Percentiles rank a stretch among this genome's conserved stretches.
Conservation (phyloP, 1,139 yeast genomes). For the Zygoascus hellenicus region DNA sequence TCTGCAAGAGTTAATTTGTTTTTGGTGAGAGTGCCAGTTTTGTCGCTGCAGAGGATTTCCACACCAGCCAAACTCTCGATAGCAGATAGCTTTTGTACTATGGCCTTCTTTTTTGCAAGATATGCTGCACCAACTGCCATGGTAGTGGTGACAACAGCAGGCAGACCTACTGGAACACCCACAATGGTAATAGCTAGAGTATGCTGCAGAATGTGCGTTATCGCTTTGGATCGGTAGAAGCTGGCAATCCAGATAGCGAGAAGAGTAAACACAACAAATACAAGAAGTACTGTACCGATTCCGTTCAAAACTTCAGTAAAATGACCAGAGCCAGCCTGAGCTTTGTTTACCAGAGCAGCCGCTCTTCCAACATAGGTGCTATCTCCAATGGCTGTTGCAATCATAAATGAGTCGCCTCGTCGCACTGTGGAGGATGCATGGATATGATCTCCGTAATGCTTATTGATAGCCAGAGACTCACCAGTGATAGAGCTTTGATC, state of each 20-base stretch:
- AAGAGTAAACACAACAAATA: slow-evolving; percentile 81
- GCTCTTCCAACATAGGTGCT: slow-evolving; percentile 91
- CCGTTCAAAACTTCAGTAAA: slow-evolving; percentile 97
- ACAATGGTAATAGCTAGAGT: slow-evolving; percentile 92
- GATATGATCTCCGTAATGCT: slow-evolving; percentile 79
- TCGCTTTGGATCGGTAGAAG: slow-evolving; percentile 89
- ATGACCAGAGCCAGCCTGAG: slow-evolving; percentile 91
- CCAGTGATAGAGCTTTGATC: slow-evolving; percentile 99
- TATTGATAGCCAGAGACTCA: slow-evolving; percentile 95
- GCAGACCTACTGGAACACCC: slow-evolving; percentile 99
- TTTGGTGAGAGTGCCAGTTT: slow-evolving; percentile 98
- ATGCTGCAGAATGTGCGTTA: slow-evolving; percentile 88
- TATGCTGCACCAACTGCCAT: slow-evolving; percentile 99
- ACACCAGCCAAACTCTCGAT: slow-evolving; percentile 99
- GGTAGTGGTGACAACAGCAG: slow-evolving; percentile 98
- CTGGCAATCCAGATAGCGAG: slow-evolving; percentile 89
- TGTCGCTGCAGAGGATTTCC: slow-evolving; percentile 97
- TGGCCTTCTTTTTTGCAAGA: slow-evolving; percentile 97
- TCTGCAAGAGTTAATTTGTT: slow-evolving; percentile 94
- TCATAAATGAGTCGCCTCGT: slow-evolving; percentile 95
- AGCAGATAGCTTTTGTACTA: slow-evolving; percentile 96
- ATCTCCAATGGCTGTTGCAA: slow-evolving; percentile 96
- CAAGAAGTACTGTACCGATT: slow-evolving; percentile 89
- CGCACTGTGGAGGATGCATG: slow-evolving; percentile 95
- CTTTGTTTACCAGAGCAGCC: slow-evolving; percentile 94